phyloP scores from a whole-genome alignment of 2,329 filamentous ascomycete genomes.

The Aureobasidium sp. region DNA sequence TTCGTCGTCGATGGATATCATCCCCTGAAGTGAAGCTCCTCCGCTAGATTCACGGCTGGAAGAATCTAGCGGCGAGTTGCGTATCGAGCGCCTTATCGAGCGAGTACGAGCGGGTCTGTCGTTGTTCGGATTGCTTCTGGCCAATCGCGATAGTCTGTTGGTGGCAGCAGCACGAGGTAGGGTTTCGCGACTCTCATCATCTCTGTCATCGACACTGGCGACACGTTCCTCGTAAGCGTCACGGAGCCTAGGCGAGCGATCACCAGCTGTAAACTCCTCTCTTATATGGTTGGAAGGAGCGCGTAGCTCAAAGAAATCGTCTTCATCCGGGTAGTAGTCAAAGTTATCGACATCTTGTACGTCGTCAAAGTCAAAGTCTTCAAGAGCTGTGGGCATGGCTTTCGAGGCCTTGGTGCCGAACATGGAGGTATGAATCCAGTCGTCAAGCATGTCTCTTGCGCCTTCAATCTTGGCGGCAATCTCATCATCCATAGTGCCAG shows the following conservation, averaged over 20 bases:
- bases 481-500: neutral
- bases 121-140: too few species aligned
- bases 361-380: neutral
- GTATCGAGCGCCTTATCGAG: neutral
- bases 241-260: neutral
- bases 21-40: neutral
- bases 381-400: neutral
- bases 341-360: neutral
- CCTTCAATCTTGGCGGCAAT: slow-evolving; percentile 16
- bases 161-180: neutral
- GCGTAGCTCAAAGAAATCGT: neutral
- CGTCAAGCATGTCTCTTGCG: slow-evolving; percentile 15
- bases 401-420: neutral
- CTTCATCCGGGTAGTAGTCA: neutral
- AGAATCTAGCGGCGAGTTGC: neutral
- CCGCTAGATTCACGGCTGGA: neutral
- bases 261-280: neutral
- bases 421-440: slow-evolving; percentile 5
- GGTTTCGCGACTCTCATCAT: neutral
- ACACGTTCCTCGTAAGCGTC: neutral
- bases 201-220: neutral
- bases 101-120: neutral
- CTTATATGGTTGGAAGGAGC: neutral
- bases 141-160: neutral
- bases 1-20: neutral